Base-by-base conservation (phyloP, 177 flowering plant genomes). In the Vitis hybrid region DNA sequence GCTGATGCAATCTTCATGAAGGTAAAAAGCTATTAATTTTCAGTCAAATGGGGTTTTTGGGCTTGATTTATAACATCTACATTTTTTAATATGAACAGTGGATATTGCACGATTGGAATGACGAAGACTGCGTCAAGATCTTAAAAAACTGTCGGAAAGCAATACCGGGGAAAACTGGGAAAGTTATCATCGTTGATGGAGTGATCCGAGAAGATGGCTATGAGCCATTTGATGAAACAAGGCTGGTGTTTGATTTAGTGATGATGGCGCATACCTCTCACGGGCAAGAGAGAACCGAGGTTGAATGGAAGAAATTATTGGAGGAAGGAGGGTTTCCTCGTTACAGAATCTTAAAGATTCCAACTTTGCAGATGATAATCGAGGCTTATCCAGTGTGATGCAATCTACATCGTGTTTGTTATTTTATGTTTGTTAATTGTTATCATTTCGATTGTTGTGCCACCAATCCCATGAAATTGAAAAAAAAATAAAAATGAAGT, bases 1-100 rank as follows among this genome's bases (percentile, higher is more conserved):
- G 85, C 82, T 7, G 82, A 82, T 65, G 83, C 74, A 1, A 60
- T 83, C 20, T 29, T 85, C 60, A 71, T 85, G 79, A 85, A 85
- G 84, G 87, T 85, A 55, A 14, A 20, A 12, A 51, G 9, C 12
- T 16, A 26, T 9, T 60, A 5, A 20, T 20, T 26, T 60, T 60
- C 13, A 15, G 13, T 8, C 3, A 12, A 33, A 33, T 33, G 8
- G 5, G 8, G 45, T 33, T 26, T 26, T 2, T 26, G 29, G 3
- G 29, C 29, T 26, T 26, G 29, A 26, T 26, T 26, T 26, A 33
- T 33, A 2, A 33, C 45, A 33, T 33, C 2, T 19, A 12, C 10
- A 19, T 14, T 22, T 33, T 31, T 0, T 1, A 2, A 10, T n/a
- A n/a, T 33, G 33, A 0, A 52, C 68, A 80, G 80, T 69, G 70